Percentiles rank a stretch among this genome's conserved stretches.
phyloP scores from a whole-genome alignment of 768 basidiomycete species.

The Leccinum broughii region DNA sequence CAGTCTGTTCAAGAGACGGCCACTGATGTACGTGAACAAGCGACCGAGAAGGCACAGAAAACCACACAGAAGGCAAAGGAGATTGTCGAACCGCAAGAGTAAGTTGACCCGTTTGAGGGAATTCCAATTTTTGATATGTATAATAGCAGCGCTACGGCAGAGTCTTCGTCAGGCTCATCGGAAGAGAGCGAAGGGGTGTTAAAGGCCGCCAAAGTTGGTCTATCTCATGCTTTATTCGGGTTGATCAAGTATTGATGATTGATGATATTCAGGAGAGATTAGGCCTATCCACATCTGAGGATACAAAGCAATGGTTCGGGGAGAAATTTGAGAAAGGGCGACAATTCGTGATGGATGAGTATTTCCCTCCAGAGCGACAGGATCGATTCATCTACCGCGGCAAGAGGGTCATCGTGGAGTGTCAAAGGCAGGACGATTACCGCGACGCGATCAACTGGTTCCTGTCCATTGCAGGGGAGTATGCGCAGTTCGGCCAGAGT shows the following conservation, averaged over 20 bases:
- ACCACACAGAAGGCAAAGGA: constrained; percentile 4
- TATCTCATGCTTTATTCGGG: background rate
- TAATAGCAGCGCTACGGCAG: constrained; percentile 29
- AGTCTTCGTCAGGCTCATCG: background rate
- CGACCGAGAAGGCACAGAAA: constrained; percentile 13
- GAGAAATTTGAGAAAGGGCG: constrained; percentile 60
- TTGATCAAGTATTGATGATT: background rate
- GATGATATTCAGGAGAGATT: constrained; percentile 41
- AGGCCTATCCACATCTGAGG: constrained; percentile 51
- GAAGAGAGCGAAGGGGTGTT: constrained; percentile 32
- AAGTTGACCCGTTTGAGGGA: background rate
- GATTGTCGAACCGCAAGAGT: constrained; percentile 14
- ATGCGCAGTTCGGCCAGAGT: constrained; percentile 51
- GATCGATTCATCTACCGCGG: constrained; percentile 92
- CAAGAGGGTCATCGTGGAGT: constrained; percentile 93
- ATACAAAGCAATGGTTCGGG: constrained; percentile 59
- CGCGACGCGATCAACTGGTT: constrained; percentile 80
- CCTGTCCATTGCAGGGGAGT: constrained; percentile 60
- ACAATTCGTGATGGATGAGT: constrained; percentile 75
- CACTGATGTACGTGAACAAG: constrained; percentile 4
- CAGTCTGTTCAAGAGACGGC: constrained; percentile 14
- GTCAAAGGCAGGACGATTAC: constrained; percentile 90
- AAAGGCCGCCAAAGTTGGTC: constrained; percentile 31
- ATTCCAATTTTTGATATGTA: background rate
- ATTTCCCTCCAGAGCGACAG: constrained; percentile 86